Evolutionary conservation across 805 yeast genomes (phyloP), one percentile per base, ranked within the genome.

Genomic region (Metschnikowia borealis): DNA sequence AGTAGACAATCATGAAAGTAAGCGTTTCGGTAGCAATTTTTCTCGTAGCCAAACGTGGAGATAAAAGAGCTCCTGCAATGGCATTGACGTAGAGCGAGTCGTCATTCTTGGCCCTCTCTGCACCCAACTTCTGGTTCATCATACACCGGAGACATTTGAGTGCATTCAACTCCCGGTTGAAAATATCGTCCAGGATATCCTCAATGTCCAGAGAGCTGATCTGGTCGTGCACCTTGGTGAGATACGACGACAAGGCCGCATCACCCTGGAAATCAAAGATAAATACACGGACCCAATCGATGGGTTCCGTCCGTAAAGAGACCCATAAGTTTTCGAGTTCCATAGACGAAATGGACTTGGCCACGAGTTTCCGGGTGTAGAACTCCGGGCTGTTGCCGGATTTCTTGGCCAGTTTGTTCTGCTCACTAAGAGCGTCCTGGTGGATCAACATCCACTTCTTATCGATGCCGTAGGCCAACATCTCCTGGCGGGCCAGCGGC

Each of bases 401-500:
- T 46, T 65, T 70, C 35, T 63, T 69, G 44, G 60, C 60, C 47
- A 64, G 65, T 56, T 85, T 82, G 60, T 85, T 85, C 60, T 75
- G 75, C 60, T 90, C 97, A 6, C 91, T 80, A 42, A 88, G 76
- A 21, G 85, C 82, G 65, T 90, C 96, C 65, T 91, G 97, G 56
- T 86, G 82, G 38, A 91, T 85, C 56, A 91, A 76, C 85, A 88
- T 83, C 96, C 97, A 90, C 68, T 92, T 92, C 60, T 89, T 88
- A 44, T 85, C 88, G 0, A 81, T 71, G 39, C 86, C 80, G 62
- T 86, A 90, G 57, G 78, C 79, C 60, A 81, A 75, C 87, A 92
- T 83, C 62, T 88, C 94, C 49, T 74, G 78, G 56, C 84, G 83
- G 3, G 94, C 96, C 46, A 79, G 80, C 23, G 80, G 81, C 0